Base-by-base conservation (phyloP, 495 filamentous ascomycete genomes). In the Saxispiralis lemnorum region DNA sequence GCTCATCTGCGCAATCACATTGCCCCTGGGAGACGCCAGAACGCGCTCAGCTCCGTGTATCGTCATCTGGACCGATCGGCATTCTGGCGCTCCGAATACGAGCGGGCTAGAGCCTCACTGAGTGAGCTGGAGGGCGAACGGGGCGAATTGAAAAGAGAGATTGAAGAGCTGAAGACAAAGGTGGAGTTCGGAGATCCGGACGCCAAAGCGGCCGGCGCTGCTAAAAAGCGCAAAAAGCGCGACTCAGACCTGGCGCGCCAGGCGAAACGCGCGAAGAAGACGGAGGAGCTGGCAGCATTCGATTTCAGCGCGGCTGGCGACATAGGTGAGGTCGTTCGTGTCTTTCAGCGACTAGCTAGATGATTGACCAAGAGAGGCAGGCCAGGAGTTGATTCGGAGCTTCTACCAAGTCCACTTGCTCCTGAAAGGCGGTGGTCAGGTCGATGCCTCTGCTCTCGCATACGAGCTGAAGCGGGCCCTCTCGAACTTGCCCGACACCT, bases 31-130 rank as follows among this genome's bases (percentile, higher is more conserved):
- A 49, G 45, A 21, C 41, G 48, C 1, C 38, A 49, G 7, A 36
- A 43, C 20, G 45, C 45, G 13, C 17, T 44, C 28, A 52, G 42
- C 44, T 45, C 49, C 4, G 31, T 24, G 18, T 33, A 52, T 31
- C 45, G 49, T 33, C 49, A 52, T 31, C 38, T 55, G 2, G 52
- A 51, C 46, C 36, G 52, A 20, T 51, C 52, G 4, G 35, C 49
- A 1, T 51, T 39, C 37, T 55, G 52, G 52, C 52, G 44, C 10
- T 15, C 31, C 2, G 36, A 51, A 18, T 48, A 45, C 30, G 45
- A 48, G 33, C 37, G 46, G 10, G 13, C 31, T 10, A 42, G 52
- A 33, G 35, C 21, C 16, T 36, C 37, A 15, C 11, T 42, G 7
- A 5, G 17, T 15, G 14, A 14, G 15, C 31, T 37, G 7, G 39